Evolutionary conservation across 257 asterid species (phyloP).

Genomic region (Cinchona pubescens): DNA sequence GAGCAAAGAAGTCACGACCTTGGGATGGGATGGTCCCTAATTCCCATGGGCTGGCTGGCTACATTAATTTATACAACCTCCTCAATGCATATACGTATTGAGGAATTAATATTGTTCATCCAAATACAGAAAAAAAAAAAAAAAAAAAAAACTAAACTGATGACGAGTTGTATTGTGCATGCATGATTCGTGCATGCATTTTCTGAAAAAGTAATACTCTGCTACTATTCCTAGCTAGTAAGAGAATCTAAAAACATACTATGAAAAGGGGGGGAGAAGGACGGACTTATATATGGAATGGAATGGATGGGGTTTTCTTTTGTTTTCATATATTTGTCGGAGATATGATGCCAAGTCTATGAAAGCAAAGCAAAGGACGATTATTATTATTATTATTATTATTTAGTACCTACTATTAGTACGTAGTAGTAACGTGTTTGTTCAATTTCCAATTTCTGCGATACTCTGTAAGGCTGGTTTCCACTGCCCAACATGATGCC

Average conservation of each 20-base stretch:
- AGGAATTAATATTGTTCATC: not conserved
- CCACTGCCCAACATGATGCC: slow-evolving; percentile 39
- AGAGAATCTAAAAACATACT: slow-evolving; percentile 1
- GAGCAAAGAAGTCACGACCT: not conserved
- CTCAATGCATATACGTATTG: too few species aligned
- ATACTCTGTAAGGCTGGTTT: slow-evolving; percentile 57
- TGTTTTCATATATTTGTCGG: slow-evolving; percentile 7
- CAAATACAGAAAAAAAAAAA: slow-evolving; percentile 9
- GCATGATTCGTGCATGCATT: slow-evolving; percentile 1
- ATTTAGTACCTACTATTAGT: too few species aligned
- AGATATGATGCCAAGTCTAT: not conserved
- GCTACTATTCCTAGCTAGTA: too few species aligned
- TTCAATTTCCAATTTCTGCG: slow-evolving; percentile 50
- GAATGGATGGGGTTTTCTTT: too few species aligned
- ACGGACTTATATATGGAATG: not conserved
- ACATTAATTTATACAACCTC: not conserved
- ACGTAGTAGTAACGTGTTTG: not conserved
- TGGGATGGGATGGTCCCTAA: not conserved
- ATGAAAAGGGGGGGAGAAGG: not conserved
- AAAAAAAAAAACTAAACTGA: not conserved
- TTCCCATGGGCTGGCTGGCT: not conserved
- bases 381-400: not conserved
- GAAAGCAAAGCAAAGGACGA: not conserved
- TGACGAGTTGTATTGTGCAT: not conserved
- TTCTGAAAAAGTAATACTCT: not conserved